Evolutionary conservation across 768 basidiomycete species (phyloP), one percentile per base, ranked within the genome.

Genomic region (Pleurotus ostreatus): DNA sequence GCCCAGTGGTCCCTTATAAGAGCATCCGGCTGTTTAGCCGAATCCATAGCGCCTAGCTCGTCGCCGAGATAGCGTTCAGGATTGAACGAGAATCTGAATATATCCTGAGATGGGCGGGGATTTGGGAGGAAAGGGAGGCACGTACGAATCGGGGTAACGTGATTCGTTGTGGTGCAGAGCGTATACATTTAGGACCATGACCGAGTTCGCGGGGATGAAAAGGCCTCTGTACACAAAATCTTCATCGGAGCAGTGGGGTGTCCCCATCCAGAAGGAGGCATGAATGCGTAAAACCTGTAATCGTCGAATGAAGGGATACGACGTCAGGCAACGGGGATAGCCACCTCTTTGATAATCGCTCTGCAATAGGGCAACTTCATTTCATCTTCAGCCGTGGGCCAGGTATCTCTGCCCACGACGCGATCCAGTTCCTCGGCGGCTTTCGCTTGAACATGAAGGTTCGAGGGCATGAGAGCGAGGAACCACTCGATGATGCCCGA

Each of bases 371-470:
- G 64, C 8, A 71, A 54, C 9, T 57, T 40, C 8, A 37, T 41
- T 47, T 66, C 57, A 45, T 72, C 69, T n/a, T 59, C 53, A 30
- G 64, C 59, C 0, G 45, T 61, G 0, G 71, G 68, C 26, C 70
- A 57, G 12, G 69, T 60, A 15, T 70, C 62, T 4, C 55, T 47
- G 12, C 74, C 73, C 3, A 74, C 58, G 18, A 72, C 69, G 1
- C 60, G 58, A 55, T 76, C 72, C 5, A 76, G 58, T 55, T 76
- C 74, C n/a, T 58, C 66, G 8, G 70, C 70, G 8, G 71, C 73
- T 22, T 60, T 63, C 2, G 46, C 56, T 44, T 70, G 68, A 3
- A 68, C 60, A 2, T 68, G 61, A 0, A 73, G 74, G 56, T 67
- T 57, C 11, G 64, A 61, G n/a, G 66, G 60, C 60, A 69, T 65